Base-by-base conservation (phyloP, 495 filamentous ascomycete genomes). In the Daldinia concentrica region DNA sequence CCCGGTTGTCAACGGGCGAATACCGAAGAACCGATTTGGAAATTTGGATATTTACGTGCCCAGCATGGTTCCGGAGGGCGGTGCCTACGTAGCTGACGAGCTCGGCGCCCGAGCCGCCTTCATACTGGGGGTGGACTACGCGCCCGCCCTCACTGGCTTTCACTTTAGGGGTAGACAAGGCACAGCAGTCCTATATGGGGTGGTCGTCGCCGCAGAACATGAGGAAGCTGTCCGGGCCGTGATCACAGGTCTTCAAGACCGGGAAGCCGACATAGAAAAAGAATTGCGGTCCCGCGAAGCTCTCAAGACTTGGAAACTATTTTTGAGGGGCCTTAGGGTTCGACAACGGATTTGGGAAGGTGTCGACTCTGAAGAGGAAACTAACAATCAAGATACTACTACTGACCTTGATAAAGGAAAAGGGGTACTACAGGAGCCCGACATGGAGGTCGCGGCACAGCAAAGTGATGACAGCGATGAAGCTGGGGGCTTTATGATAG, bases 21-120 rank as follows among this genome's bases (percentile, higher is more conserved):
- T 99, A 8, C 95, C 94, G 4, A 92, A 90, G 67, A 99, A 99
- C 71, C 85, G 82, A 8, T 99, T 89, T 74, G 92, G 92, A 0
- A 99, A 99, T 71, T 74, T 98, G 45, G 95, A 98, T 76, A 74
- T 98, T 26, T 98, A 95, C 76, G 92, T 95, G 9, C 91, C 94
- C 1, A 93, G 88, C 67, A 99, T 99, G 95, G 83, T 98, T 7
- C 95, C 95, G 0, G 77, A 84, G 14, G 96, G 95, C 14, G 95
- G 90, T 1, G 83, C 85, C 39, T 92, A 99, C 32, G 61, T 84
- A 1, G 36, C 77, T 51, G 85, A 91, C 72, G 84, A 88, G 27
- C 84, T 90, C 36, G 90, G 92, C n/a, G 82, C 85, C 5, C 85
- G 85, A 39, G 94, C 94, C 0, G 93, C 93, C 22, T 87, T 85